Evolutionary conservation across 352 stramenopile genomes (phyloP), one percentile per base, ranked within the genome.

Genomic region (Aphanomyces stellatus): DNA sequence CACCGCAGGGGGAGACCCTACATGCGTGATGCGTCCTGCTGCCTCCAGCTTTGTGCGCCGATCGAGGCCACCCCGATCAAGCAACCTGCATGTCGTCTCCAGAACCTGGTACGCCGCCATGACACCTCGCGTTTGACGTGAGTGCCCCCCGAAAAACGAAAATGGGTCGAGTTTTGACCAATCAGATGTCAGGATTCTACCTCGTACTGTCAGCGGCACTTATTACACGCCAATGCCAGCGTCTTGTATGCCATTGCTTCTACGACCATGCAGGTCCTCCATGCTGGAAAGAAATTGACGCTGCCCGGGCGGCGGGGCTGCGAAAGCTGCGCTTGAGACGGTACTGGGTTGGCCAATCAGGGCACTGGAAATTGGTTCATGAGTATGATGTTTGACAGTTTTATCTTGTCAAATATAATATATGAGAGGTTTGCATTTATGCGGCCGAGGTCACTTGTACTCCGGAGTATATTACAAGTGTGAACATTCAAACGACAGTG

Each of bases 31-130:
- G 17, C 87, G 81, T 3, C 87, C 87, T 2, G 80, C 88, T 51
- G 85, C 92, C 67, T 95, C 87, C 27, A 95, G 81, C 70, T 95
- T 95, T 49, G 87, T 90, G 72, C 92, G 92, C 65, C 87, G 82
- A 62, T 95, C 87, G 49, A 95, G 66, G 22, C 78, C 89, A 24
- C 87, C 85, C 48, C 80, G 83, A 61, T 95, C 87, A 24, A 95
- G 88, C 49, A 93, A 80, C 65, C 77, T 80, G 72, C 87, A 95
- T 69, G 92, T 93, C 62, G 85, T 82, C 27, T 74, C 77, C 55
- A 94, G 76, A 34, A 67, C 60, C 17, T 67, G 60, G 33, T 67
- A 67, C 49, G 60, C 37, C 22, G 60, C 28, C 49, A 67, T 60
- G 22, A 30, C 40, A 2, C 27, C 34, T 37, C 6, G 13, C 3